Percentiles rank a stretch among this genome's conserved stretches.
phyloP scores from a whole-genome alignment of 2,329 filamentous ascomycete species.

The Trichoderma gracile region DNA sequence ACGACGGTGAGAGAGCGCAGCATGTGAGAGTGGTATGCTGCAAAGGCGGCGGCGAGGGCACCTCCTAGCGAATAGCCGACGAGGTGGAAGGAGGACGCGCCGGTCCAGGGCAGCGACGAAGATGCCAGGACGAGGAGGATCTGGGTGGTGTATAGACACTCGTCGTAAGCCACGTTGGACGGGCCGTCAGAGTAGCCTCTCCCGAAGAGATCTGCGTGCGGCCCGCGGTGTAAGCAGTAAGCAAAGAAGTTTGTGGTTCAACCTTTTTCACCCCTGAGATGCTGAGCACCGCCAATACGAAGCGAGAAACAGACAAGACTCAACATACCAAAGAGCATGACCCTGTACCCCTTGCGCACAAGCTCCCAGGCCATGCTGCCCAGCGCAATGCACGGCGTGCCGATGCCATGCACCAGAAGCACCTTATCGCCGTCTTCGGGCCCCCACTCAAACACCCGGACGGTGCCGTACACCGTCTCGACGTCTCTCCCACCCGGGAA shows the following conservation, averaged over 20 bases:
- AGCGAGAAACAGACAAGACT: too few relatives aligned
- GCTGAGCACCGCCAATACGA: neutral
- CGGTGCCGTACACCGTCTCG: constrained; percentile 66
- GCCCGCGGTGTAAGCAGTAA: neutral
- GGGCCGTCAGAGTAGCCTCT: constrained; percentile 76
- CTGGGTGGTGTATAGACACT: constrained; percentile 64
- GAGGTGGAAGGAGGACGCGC: constrained; percentile 62
- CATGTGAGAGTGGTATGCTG: constrained; percentile 65
- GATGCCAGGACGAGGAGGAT: constrained; percentile 66
- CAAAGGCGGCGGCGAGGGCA: constrained; percentile 69
- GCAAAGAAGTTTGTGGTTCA: too few relatives aligned
- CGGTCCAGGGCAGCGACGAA: constrained; percentile 58
- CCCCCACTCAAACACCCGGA: constrained; percentile 80
- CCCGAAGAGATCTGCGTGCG: constrained; percentile 65
- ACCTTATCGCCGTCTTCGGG: constrained; percentile 70
- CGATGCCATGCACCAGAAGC: constrained; percentile 77
- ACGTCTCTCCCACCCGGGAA: constrained; percentile 71
- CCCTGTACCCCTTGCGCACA: constrained; percentile 66
- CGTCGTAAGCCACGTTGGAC: constrained; percentile 58
- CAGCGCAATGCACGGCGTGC: constrained; percentile 71
- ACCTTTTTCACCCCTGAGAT: neutral
- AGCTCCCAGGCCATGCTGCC: constrained; percentile 66
- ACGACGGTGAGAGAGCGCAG: constrained; percentile 65
- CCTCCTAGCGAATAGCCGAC: constrained; percentile 82
- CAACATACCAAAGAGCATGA: constrained; percentile 72